Conservation (phyloP, 257 asterid genomes). For the Craterostigma plantagineum region DNA sequence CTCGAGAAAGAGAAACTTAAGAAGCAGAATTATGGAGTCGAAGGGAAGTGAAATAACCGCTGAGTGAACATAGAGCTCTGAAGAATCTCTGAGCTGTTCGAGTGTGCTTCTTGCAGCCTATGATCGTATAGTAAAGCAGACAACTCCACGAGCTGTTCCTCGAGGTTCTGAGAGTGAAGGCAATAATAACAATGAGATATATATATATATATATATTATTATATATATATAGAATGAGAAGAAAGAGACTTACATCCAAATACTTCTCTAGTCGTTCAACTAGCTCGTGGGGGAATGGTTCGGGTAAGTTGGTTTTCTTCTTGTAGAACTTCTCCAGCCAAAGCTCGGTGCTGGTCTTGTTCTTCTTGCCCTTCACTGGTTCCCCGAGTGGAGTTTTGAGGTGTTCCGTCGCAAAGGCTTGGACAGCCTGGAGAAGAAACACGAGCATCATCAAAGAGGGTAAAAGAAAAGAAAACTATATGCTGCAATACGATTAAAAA, state of each 20-base stretch:
- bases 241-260: constrained; percentile 72
- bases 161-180: constrained; percentile 45
- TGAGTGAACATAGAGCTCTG: constrained; percentile 90
- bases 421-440: constrained; percentile 44
- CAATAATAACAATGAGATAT: neutral
- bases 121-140: constrained; percentile 82
- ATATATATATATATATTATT: neutral
- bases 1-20: neutral
- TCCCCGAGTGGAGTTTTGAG: constrained; percentile 92
- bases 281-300: constrained; percentile 88
- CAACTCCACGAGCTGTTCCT: constrained; percentile 90
- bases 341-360: constrained; percentile 71
- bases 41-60: constrained; percentile 71
- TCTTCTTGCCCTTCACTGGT: constrained; percentile 87
- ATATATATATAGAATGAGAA: too few relatives aligned
- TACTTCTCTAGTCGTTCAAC: constrained; percentile 81
- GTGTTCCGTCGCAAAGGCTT: constrained; percentile 67
- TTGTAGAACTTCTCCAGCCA: constrained; percentile 96
- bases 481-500: neutral
- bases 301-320: constrained; percentile 82
- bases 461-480: neutral
- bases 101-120: constrained; percentile 60
- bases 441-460: neutral
- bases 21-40: neutral
- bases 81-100: constrained; percentile 69